A percentile compares a stretch with the other conserved stretches of the same genome.
Conservation (phyloP, 768 basidiomycete species). For the Lactarius hatsudake region DNA sequence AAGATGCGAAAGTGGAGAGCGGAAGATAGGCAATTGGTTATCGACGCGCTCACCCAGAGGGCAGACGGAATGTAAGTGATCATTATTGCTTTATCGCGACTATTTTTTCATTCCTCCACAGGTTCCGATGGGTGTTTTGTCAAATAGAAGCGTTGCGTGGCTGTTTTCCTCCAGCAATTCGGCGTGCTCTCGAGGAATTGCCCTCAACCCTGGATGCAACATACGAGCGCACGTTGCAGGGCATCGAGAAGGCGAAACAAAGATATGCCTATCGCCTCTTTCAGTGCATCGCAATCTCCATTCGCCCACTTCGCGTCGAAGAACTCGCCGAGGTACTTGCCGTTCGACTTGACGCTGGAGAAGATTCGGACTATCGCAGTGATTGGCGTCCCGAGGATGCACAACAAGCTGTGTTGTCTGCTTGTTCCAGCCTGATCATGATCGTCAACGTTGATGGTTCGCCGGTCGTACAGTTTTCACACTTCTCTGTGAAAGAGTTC, state of each 20-base stretch:
- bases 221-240: constrained; percentile 1
- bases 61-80: constrained; percentile 10
- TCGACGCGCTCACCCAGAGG: not conserved
- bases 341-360: not conserved
- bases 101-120: not conserved
- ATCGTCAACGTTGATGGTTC: not conserved
- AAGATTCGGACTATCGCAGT: not conserved
- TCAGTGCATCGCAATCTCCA: not conserved
- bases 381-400: not conserved
- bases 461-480: not conserved
- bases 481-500: constrained; percentile 22
- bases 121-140: constrained; percentile 12
- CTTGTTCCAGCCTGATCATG: not conserved
- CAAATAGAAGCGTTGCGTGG: constrained; percentile 11
- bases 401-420: not conserved
- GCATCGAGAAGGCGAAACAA: constrained; percentile 11
- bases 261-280: not conserved
- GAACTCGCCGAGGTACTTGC: constrained; percentile 16
- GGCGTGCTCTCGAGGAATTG: not conserved
- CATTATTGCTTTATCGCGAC: not conserved
- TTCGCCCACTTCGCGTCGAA: constrained; percentile 9
- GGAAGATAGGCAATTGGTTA: constrained; percentile 8
- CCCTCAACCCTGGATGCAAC: constrained; percentile 8
- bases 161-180: not conserved
- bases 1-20: constrained; percentile 1